These are phyloP conservation scores for Candida albicans DNA, from an alignment of 1,139 yeast species.

Conservation along the genomic window DNA sequence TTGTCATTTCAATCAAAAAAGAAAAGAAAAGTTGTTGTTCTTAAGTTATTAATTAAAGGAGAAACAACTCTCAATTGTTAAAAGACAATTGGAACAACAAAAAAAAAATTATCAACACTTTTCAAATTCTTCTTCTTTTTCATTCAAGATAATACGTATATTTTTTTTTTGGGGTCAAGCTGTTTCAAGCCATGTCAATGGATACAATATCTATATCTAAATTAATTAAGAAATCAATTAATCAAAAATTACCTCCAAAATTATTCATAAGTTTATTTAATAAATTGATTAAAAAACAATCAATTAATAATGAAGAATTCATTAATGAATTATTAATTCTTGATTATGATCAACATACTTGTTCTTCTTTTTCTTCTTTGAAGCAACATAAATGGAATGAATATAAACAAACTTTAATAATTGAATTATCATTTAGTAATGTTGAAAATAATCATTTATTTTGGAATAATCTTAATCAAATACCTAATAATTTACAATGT, in stretches of 20 bases:
- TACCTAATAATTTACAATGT: conserved; percentile 3
- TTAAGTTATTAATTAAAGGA: too few species aligned
- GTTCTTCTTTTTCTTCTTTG: too few species aligned
- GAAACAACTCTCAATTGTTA: too few species aligned
- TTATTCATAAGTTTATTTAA: conserved; percentile 10
- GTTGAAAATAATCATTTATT: conserved; percentile 7
- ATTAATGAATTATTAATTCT: conserved; percentile 7
- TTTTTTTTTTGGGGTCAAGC: too few species aligned
- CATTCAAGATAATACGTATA: neutral
- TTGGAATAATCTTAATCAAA: conserved; percentile 8
- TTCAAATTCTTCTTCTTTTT: neutral
- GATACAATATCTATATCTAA: conserved; percentile 6
- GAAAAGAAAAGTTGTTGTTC: too few species aligned
- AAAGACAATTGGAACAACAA: neutral
- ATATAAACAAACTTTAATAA: conserved; percentile 4
- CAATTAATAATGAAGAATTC: conserved; percentile 8
- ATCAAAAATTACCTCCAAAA: conserved; percentile 9
- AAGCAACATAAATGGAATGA: conserved; percentile 6
- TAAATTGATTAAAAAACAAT: conserved; percentile 6
- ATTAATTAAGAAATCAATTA: conserved; percentile 9
- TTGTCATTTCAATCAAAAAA: too few species aligned
- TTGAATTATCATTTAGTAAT: conserved; percentile 11
- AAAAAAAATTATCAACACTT: neutral
- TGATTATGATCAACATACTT: conserved; percentile 1
- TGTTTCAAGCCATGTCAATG: conserved; percentile 1